These are phyloP conservation scores for Gnomoniopsis smithogilvyi DNA, from an alignment of 2,329 filamentous ascomycete genomes.

Conservation along the genomic window DNA sequence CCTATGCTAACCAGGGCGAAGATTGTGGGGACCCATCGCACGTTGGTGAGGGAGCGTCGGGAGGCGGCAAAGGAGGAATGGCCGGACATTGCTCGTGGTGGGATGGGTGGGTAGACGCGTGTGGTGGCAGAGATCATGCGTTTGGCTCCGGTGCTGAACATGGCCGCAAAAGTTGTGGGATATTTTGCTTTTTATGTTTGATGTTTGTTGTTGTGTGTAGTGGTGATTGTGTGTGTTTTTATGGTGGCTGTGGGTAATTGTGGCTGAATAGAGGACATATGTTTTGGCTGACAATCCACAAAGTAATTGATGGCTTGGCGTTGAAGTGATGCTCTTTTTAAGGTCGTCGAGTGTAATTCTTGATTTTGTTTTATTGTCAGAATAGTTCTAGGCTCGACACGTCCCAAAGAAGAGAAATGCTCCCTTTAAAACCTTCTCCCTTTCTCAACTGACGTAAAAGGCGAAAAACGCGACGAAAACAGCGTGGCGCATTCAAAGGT, in stretches of 20 bases:
- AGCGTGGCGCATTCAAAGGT: background rate
- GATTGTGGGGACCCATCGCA: conserved; percentile 15
- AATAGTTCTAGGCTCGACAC: no score
- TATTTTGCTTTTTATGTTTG: background rate
- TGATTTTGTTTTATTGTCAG: no score
- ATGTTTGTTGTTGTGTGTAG: background rate
- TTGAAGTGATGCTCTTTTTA: no score
- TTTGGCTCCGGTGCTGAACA: conserved; percentile 12
- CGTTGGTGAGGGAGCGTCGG: conserved; percentile 2
- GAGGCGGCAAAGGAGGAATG: background rate
- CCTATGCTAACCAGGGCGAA: conserved; percentile 18
- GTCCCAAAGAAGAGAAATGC: background rate
- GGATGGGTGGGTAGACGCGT: conserved; percentile 12
- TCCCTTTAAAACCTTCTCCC: background rate
- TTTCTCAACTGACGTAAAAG: background rate
- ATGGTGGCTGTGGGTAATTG: no score
- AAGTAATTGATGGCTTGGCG: no score
- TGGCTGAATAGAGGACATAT: no score
- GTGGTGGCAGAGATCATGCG: conserved; percentile 13
- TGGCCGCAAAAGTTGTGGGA: background rate
- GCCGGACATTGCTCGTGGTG: background rate
- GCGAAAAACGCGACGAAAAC: background rate
- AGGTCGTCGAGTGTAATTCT: no score
- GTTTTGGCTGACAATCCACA: no score
- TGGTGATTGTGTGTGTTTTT: background rate